phyloP scores from a whole-genome alignment of 2,329 filamentous ascomycete genomes.

The Cercospora janseana region DNA sequence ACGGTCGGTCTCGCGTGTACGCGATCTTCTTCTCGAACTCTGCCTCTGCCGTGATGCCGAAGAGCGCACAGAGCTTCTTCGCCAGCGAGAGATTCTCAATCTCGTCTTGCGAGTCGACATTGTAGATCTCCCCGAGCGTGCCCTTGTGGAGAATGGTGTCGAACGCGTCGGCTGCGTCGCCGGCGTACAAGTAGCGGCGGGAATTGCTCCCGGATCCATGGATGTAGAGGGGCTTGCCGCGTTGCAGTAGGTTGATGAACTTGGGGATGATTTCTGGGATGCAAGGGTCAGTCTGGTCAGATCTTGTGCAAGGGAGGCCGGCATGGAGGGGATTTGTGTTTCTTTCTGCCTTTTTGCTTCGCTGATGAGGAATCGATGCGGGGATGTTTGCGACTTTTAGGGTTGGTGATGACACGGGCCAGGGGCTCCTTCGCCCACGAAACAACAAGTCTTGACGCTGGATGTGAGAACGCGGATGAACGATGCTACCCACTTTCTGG shows the following conservation, averaged over 20 bases:
- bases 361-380: no score
- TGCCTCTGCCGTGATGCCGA: slow-evolving; percentile 59
- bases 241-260: slow-evolving; percentile 70
- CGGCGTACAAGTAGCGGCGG: slow-evolving; percentile 73
- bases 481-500: slow-evolving; percentile 27
- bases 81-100: slow-evolving; percentile 72
- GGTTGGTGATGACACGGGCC: no score
- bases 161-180: slow-evolving; percentile 76
- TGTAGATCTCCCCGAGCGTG: slow-evolving; percentile 72
- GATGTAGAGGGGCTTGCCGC: slow-evolving; percentile 65
- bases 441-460: no score
- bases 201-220: slow-evolving; percentile 75
- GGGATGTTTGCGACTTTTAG: neutral
- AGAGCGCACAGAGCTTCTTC: slow-evolving; percentile 60
- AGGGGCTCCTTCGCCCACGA: no score
- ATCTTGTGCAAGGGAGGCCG: no score
- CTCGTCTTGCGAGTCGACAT: slow-evolving; percentile 75
- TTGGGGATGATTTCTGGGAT: slow-evolving; percentile 75
- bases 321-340: no score
- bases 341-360: no score
- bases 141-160: slow-evolving; percentile 82
- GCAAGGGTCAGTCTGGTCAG: neutral
- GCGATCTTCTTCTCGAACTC: slow-evolving; percentile 63
- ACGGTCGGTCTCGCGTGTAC: slow-evolving; percentile 74
- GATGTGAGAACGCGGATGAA: no score